Base-by-base conservation (phyloP, 1,284 basidiomycete species). In the Meira miltonrushii region DNA sequence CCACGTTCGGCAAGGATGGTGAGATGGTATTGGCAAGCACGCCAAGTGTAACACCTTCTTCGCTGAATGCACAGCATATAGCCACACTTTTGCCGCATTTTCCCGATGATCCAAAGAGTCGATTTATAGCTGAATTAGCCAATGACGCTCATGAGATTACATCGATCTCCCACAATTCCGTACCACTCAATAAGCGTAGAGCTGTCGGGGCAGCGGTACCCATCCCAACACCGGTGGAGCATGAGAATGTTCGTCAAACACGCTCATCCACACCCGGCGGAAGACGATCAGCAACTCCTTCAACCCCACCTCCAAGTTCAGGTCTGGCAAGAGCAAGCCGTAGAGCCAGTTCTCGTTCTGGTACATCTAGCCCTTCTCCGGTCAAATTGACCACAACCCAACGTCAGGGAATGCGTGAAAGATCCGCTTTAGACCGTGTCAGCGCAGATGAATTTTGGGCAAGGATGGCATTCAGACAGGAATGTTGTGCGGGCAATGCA, bases 21-120 rank as follows among this genome's bases (percentile, higher is more conserved):
- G 17, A 17, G 21, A n/a, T 15, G 21, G 12, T 37, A 17, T 40
- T 44, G 44, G 25, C 13, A 25, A 23, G 23, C 5, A 48, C 17
- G 17, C 46, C 46, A 48, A 23, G 12, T 23, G 17, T 48, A 5
- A 23, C 17, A 21, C 21, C 46, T 13, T 33, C 28, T 4, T 33
- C 28, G 8, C 0, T 50, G 23, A 50, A 50, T 33, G 23, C 40
- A 39, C 25, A 66, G 6, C 60, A 60, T 1, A 67, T 78, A 13
- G 65, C 74, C 1, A 75, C 71, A 15, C 59, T 77, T 23, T 62
- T 78, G 54, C 75, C 75, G n/a, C 68, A 72, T 39, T 78, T 78
- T 47, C 67, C 65, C 0, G 75, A 78, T 59, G 75, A 78, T 59
- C 75, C 75, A 8, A 76, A 77, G 54, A 69, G 70, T n/a, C 60